Conservation (phyloP, 2,329 filamentous ascomycete species). For the Microcyclospora tardicrescens region DNA sequence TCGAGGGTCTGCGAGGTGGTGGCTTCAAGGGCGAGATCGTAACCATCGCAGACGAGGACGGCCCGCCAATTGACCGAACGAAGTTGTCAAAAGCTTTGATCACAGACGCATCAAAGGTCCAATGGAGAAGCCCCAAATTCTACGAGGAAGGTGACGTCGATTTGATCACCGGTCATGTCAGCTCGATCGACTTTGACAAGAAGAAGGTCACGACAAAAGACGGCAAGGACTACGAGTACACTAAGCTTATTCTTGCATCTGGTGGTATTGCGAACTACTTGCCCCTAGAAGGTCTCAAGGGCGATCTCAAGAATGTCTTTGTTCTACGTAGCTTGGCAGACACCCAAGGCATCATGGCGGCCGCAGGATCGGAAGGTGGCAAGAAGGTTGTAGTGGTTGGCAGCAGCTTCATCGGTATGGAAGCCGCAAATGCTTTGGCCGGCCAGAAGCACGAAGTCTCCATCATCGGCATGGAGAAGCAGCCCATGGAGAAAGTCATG, state of each 20-base stretch:
- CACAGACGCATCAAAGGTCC: conserved; percentile 64
- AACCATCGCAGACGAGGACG: conserved; percentile 68
- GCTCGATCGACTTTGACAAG: conserved; percentile 58
- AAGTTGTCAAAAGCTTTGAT: conserved; percentile 92
- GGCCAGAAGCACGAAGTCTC: conserved; percentile 69
- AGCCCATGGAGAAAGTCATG: conserved; percentile 75
- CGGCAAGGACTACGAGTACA: conserved; percentile 61
- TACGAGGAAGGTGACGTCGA: conserved; percentile 53
- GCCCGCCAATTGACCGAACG: conserved; percentile 72
- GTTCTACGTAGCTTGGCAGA: conserved; percentile 66
- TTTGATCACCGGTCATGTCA: conserved; percentile 45
- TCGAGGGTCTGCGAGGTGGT: conserved; percentile 70
- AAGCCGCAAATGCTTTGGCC: conserved; percentile 71
- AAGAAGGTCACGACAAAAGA: conserved; percentile 64
- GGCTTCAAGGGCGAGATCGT: conserved; percentile 73
- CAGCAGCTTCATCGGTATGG: conserved; percentile 95
- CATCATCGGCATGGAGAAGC: conserved; percentile 76
- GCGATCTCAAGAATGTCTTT: conserved; percentile 73
- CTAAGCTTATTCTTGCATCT: conserved; percentile 80
- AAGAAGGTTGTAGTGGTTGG: conserved; percentile 92
- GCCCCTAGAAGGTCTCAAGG: conserved; percentile 72
- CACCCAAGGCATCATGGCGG: conserved; percentile 60
- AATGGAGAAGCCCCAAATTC: conserved; percentile 64
- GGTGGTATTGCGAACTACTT: conserved; percentile 66
- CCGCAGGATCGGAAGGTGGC: conserved; percentile 62